These are phyloP conservation scores for Arthroderma sp. DNA, from an alignment of 2,329 filamentous ascomycete genomes.

Conservation along the genomic window DNA sequence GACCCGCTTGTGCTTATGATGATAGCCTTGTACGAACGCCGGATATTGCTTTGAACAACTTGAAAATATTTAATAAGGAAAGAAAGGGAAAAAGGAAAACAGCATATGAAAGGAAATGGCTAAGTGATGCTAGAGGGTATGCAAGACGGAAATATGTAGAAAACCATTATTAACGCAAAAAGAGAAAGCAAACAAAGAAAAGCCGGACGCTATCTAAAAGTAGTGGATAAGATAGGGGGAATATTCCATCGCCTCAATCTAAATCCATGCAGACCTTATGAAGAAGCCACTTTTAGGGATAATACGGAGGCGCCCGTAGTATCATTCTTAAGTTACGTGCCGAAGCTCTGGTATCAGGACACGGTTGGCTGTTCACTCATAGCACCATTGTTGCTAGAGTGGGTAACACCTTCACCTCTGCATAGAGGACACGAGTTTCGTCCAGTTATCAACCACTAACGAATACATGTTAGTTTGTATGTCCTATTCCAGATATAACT, in stretches of 20 bases:
- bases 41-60: background rate
- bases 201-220: background rate
- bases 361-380: background rate
- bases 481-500: background rate
- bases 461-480: background rate
- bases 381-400: conserved; percentile 15
- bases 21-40: conserved; percentile 1
- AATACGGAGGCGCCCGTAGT: no score
- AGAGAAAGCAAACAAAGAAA: background rate
- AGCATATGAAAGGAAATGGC: no score
- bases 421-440: conserved; percentile 52
- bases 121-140: background rate
- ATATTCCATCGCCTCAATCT: background rate
- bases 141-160: background rate
- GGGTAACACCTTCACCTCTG: conserved; percentile 45
- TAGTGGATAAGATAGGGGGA: no score
- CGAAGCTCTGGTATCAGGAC: no score
- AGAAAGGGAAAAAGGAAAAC: background rate
- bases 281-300: background rate
- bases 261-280: background rate
- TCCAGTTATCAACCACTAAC: conserved; percentile 54
- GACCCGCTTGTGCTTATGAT: background rate
- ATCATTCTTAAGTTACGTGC: no score
- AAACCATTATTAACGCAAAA: background rate
- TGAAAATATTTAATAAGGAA: background rate